A percentile compares a stretch with the other conserved stretches of the same genome.
Conservation (phyloP, 202 grass and related monocot species). For the Schoenoplectus tabernaemontani region DNA sequence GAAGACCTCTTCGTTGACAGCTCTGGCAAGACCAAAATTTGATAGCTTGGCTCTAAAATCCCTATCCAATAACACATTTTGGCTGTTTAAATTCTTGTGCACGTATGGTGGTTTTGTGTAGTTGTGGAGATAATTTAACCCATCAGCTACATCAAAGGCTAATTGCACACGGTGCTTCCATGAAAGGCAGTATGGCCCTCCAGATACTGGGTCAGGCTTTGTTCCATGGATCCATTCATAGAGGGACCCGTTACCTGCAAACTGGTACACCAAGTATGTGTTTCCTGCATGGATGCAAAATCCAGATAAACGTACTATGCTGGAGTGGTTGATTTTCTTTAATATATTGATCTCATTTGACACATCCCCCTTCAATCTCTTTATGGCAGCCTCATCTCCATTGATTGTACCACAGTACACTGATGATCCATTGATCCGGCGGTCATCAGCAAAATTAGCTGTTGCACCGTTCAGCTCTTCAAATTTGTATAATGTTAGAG, state of each 20-base stretch:
- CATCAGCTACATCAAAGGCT: constrained; percentile 57
- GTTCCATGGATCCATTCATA: constrained; percentile 54
- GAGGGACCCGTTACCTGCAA: constrained; percentile 64
- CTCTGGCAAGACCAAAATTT: constrained; percentile 59
- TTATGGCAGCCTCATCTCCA: constrained; percentile 68
- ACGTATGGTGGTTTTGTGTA: constrained; percentile 69
- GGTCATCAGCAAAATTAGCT: constrained; percentile 43
- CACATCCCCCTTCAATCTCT: constrained; percentile 61
- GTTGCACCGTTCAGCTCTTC: constrained; percentile 59
- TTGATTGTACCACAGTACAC: constrained; percentile 67
- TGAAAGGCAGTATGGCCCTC: constrained; percentile 7
- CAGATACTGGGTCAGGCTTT: not conserved
- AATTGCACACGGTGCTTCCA: constrained; percentile 75
- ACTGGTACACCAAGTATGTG: constrained; percentile 78
- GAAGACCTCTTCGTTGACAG: constrained; percentile 10
- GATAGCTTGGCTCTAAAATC: constrained; percentile 70
- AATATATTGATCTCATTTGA: constrained; percentile 73
- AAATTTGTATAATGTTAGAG: constrained; percentile 60
- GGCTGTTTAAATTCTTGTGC: constrained; percentile 83
- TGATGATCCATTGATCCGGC: constrained; percentile 31
- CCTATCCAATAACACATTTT: constrained; percentile 62
- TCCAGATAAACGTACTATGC: constrained; percentile 60
- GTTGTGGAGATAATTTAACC: constrained; percentile 84
- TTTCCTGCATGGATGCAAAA: constrained; percentile 65
- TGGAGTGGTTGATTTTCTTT: constrained; percentile 68